phyloP scores from a whole-genome alignment of 2,329 filamentous ascomycete species.

The Elsinoe batatas region DNA sequence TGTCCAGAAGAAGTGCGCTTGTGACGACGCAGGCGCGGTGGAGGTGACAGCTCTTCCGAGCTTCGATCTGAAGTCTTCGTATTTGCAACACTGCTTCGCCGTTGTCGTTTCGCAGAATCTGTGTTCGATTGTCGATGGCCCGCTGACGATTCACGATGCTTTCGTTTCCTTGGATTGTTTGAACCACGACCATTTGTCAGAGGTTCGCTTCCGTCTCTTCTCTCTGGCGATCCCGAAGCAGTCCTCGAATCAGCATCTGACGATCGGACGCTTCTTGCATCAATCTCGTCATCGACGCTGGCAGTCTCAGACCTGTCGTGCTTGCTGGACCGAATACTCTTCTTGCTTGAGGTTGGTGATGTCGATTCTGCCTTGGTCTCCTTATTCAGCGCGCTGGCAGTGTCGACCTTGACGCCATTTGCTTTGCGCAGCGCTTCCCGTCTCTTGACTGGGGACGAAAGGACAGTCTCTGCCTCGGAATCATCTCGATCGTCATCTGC shows the following conservation, averaged over 20 bases:
- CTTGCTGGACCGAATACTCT: not conserved
- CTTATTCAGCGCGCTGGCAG: not conserved
- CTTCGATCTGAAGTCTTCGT: conserved; percentile 6
- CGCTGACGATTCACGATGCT: conserved; percentile 28
- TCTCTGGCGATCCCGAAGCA: conserved; percentile 3
- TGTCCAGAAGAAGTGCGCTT: conserved; percentile 57
- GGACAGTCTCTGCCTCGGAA: conserved; percentile 43
- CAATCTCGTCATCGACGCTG: conserved; percentile 16
- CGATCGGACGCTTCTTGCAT: conserved; percentile 16
- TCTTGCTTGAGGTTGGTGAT: not conserved
- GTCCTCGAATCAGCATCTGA: conserved; percentile 1
- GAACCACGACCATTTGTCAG: conserved; percentile 19
- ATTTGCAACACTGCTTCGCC: conserved; percentile 9
- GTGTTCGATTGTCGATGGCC: conserved; percentile 13
- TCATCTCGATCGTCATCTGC: conserved; percentile 28
- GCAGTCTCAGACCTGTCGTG: not conserved
- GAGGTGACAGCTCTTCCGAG: conserved; percentile 42
- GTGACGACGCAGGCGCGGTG: conserved; percentile 50
- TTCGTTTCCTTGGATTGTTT: conserved; percentile 29
- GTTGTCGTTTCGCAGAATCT: conserved; percentile 13
- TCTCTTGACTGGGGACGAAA: conserved; percentile 35
- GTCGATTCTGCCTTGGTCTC: not conserved
- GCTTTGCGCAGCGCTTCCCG: conserved; percentile 28
- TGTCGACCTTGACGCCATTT: conserved; percentile 9
- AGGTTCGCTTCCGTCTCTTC: not conserved